These are phyloP conservation scores for Nissolia schottii DNA, from an alignment of 306 rosid genomes.

Conservation along the genomic window DNA sequence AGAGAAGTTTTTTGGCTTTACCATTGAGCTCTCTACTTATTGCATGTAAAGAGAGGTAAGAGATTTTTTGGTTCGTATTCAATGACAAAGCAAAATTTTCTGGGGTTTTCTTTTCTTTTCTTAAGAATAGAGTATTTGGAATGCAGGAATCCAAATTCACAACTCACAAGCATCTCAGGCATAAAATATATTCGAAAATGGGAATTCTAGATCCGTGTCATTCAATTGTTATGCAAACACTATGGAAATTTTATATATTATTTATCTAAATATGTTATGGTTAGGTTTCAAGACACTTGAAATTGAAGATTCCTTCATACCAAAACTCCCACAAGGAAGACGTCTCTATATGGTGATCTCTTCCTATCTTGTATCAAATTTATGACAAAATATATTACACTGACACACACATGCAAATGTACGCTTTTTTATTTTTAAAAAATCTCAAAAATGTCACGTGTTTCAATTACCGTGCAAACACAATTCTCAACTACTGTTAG, in stretches of 20 bases:
- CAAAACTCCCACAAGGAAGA: background rate
- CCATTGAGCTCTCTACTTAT: background rate
- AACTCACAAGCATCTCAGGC: background rate
- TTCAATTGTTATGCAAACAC: background rate
- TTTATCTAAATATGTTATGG: background rate
- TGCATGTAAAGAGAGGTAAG: background rate
- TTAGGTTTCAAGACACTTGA: background rate
- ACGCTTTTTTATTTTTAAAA: too few relatives aligned
- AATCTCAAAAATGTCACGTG: background rate
- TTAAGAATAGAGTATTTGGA: background rate
- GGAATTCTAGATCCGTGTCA: background rate
- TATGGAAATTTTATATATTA: background rate
- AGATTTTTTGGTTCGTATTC: background rate
- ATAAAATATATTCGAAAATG: background rate
- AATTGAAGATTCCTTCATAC: background rate
- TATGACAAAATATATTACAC: background rate
- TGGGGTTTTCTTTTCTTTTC: background rate
- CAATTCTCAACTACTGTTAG: background rate
- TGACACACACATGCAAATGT: background rate
- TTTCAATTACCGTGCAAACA: background rate
- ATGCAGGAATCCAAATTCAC: background rate
- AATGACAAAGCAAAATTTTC: background rate
- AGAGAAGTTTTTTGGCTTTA: background rate
- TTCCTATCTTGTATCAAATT: background rate
- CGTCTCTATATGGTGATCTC: background rate